A percentile compares a stretch with the other conserved stretches of the same genome.
These are phyloP conservation scores for Puya raimondii DNA, from an alignment of 176 grass and related monocot species.

Conservation along the genomic window DNA sequence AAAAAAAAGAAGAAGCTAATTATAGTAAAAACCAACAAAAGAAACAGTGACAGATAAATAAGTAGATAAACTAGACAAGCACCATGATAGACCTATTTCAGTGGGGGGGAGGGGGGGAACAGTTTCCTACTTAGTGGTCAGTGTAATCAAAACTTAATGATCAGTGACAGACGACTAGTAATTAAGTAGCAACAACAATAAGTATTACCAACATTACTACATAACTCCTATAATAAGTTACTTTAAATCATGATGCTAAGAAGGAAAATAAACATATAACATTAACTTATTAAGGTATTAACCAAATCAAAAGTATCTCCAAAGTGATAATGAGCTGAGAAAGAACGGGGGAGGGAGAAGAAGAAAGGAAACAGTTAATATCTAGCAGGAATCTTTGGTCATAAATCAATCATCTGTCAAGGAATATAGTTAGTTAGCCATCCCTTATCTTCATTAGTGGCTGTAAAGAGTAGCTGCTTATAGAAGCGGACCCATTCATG, in stretches of 20 bases:
- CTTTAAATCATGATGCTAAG: too few species aligned
- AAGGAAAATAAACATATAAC: too few species aligned
- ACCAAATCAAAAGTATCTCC: not conserved
- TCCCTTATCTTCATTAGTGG: not conserved
- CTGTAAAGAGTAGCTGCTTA: not conserved
- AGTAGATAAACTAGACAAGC: not conserved
- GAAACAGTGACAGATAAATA: not conserved
- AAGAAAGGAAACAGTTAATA: constrained; percentile 7
- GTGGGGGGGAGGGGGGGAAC: not conserved
- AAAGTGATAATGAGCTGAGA: not conserved
- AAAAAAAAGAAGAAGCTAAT: not conserved
- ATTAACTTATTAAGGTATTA: not conserved
- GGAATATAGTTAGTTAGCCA: not conserved
- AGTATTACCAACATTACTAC: too few species aligned
- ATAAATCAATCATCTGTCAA: not conserved
- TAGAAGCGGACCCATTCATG: not conserved
- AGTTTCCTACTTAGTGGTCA: not conserved
- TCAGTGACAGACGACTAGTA: not conserved
- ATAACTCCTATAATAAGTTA: too few species aligned
- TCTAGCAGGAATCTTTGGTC: not conserved
- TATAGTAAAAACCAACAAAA: not conserved
- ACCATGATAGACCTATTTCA: not conserved
- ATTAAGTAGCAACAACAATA: too few species aligned
- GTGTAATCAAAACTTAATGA: not conserved
- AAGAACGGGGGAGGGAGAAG: not conserved